Base-by-base conservation (phyloP, 2,329 filamentous ascomycete species). In the Fusarium nisikadoi region DNA sequence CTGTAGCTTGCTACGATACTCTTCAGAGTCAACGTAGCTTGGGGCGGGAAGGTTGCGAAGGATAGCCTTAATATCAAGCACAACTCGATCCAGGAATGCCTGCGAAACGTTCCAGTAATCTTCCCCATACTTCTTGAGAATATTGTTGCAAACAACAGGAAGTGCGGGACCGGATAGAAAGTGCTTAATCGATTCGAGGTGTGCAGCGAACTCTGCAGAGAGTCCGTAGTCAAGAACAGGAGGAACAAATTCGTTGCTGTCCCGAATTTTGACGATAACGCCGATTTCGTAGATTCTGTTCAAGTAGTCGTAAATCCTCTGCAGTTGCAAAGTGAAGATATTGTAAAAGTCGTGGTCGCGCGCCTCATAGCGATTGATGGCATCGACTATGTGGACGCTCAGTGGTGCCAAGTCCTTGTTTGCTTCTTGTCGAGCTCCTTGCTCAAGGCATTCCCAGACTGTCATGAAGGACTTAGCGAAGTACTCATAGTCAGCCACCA, bases 11-110 rank as follows among this genome's bases (percentile, higher is more conserved):
- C 65, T 57, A n/a, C 71, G 76, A 56, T 76, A 80, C 20, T 74
- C 61, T 16, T 64, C 47, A 14, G 75, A 78, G 17, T 68, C 57
- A 31, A 80, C 69, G 36, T 76, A 80, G 57, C 78, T 81, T 46
- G 80, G 80, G 13, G 75, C 57, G 8, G 79, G 75, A 7, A 80
- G 54, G 35, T 73, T 71, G 39, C 68, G 63, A 17, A 71, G 61
- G 27, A 80, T 73, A 20, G 80, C 80, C 49, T 77, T 70, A 52
- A 81, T 65, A 58, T 81, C 80, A 47, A 80, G 68, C 27, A 78
- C 59, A 31, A 81, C 69, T 19, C 45, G 61, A 45, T 79, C 73
- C 31, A 80, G 54, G 43, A 79, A 75, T n/a, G 72, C 57, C 35
- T 68, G 56, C 12, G 78, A 75, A 35, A 80, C 45, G 20, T 63